phyloP scores from a whole-genome alignment of 768 basidiomycete genomes.

The Lactarius evosmus region DNA sequence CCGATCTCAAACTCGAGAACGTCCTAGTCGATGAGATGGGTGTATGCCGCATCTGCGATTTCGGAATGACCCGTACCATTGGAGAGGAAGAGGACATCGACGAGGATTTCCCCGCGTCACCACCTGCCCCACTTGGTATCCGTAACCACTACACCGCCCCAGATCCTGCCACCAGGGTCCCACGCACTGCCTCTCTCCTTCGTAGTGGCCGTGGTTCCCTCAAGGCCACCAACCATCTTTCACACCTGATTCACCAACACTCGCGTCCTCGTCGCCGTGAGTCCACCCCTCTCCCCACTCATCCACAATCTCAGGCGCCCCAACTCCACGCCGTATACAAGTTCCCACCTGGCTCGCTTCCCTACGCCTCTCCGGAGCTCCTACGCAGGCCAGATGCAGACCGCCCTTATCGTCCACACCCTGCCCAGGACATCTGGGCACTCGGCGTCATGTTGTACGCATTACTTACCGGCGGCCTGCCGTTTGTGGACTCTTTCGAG shows the following conservation, averaged over 20 bases:
- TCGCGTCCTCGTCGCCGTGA: conserved; percentile 48
- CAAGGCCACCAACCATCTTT: conserved; percentile 32
- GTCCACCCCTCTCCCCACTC: conserved; percentile 42
- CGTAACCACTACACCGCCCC: background rate
- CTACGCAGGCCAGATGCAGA: conserved; percentile 55
- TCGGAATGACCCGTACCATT: conserved; percentile 73
- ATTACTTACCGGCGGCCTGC: conserved; percentile 78
- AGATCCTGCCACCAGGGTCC: background rate
- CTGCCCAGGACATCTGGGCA: conserved; percentile 95
- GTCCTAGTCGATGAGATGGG: conserved; percentile 88
- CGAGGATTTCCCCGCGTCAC: conserved; percentile 1
- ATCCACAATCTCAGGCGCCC: conserved; percentile 29
- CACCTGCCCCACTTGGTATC: background rate
- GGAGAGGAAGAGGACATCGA: conserved; percentile 42
- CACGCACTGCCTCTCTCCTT: conserved; percentile 5
- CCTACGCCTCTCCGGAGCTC: conserved; percentile 88
- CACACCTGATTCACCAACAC: conserved; percentile 39
- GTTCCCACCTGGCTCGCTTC: conserved; percentile 80
- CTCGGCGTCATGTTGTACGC: conserved; percentile 87
- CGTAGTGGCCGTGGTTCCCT: conserved; percentile 13
- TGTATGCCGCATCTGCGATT: conserved; percentile 81
- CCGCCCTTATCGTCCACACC: conserved; percentile 43
- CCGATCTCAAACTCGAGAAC: conserved; percentile 97
- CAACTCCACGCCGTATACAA: conserved; percentile 36
- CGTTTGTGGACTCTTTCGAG: conserved; percentile 88